Evolutionary conservation across 305 asterid species (phyloP).

Genomic region (Striga hermonthica): DNA sequence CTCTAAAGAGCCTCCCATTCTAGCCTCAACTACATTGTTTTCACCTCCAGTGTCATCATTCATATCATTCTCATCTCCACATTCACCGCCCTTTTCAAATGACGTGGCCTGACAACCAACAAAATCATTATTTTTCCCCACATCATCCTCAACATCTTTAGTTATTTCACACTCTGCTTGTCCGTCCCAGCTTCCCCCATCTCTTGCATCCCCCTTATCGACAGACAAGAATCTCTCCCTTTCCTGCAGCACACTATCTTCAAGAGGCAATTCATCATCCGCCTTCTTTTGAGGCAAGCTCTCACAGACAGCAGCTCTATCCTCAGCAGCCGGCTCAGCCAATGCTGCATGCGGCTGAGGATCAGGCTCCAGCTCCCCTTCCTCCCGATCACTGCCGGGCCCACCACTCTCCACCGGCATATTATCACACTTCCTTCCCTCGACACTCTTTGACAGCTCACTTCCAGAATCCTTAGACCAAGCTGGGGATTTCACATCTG

Average conservation of each 20-base stretch:
- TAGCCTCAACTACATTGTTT: constrained; percentile 36
- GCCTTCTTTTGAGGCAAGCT: constrained; percentile 40
- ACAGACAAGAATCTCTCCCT: constrained; percentile 29
- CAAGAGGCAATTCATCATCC: constrained; percentile 30
- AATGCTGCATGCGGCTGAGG: constrained; percentile 51
- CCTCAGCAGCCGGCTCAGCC: constrained; percentile 40
- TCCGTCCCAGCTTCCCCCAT: constrained; percentile 38
- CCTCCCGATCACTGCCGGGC: constrained; percentile 77
- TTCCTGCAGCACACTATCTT: constrained; percentile 34
- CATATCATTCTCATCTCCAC: constrained; percentile 38
- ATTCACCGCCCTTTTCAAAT: constrained; percentile 31
- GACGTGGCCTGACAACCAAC: constrained; percentile 37
- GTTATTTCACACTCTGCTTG: constrained; percentile 40
- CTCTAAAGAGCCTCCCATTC: constrained; percentile 39
- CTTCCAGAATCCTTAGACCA: constrained; percentile 95
- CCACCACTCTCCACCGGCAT: constrained; percentile 61
- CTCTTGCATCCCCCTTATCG: constrained; percentile 39
- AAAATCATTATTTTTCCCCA: constrained; percentile 38
- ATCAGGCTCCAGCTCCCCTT: constrained; percentile 95
- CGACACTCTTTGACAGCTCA: constrained; percentile 83
- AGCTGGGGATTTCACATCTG: constrained; percentile 81
- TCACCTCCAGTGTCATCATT: constrained; percentile 36
- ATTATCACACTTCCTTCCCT: constrained; percentile 62
- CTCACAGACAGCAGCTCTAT: constrained; percentile 39
- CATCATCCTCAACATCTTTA: constrained; percentile 39